Evolutionary conservation across 768 basidiomycete genomes (phyloP), one percentile per base, ranked within the genome.

Genomic region (Leucocoprinus leucothites): DNA sequence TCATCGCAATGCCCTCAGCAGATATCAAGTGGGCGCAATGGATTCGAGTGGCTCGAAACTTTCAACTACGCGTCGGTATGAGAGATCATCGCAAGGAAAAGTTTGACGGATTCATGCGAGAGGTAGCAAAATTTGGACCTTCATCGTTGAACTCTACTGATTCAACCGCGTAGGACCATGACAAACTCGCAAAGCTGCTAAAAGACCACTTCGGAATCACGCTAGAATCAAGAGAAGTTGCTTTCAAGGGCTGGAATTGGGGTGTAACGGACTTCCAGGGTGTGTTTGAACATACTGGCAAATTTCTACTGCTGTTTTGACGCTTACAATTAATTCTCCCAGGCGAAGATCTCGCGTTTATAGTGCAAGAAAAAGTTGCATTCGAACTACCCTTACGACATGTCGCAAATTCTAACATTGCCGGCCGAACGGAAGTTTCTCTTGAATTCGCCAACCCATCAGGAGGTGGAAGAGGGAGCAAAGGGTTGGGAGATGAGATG

Each of bases 191-290:
- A 3, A 73, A 79, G 48, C 67, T 95, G 41, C 71, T 97, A 60
- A 95, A 96, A 71, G 90, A 89, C 58, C 84, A 94, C 70, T 98
- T 94, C 72, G 82, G 80, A 41, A 75, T 96, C 56, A 83, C 89
- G 2, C 75, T 98, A 21, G 97, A 98, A 67, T 81, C 80, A 3
- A 86, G 85, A 68, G 97, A 99, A 60, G 78, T 86, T 16, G 86
- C 91, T 11, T 83, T 95, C 67, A 94, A 91, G 67, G 97, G 97
- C 0, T 98, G 94, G 94, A 98, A 99, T 68, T 98, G 97, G 97
- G 97, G 97, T 3, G 82, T 87, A 26, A 91, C 92, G 1, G 93
- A 96, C 65, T 91, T 98, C 59, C 89, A 92, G 80, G 92, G 96
- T 92, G 76, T 62, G 38, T 48, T 35, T 13, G n/a, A 45, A 16